Percentiles rank a stretch among this genome's conserved stretches.
Evolutionary conservation across 2,329 filamentous ascomycete genomes (phyloP).

Genomic region (Blastomyces silverae): DNA sequence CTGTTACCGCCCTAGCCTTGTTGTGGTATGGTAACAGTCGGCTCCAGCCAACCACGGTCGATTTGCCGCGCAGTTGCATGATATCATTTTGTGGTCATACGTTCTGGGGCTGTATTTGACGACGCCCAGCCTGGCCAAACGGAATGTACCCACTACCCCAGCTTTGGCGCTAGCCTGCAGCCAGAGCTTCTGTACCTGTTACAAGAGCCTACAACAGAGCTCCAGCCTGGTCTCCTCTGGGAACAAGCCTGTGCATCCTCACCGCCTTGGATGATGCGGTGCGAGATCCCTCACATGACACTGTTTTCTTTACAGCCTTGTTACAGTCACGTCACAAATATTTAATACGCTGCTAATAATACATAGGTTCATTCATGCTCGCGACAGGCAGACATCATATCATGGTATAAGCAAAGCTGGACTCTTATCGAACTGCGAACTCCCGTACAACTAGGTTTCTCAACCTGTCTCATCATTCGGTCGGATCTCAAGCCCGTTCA

Average conservation of each 20-base stretch:
- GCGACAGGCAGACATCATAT: not conserved
- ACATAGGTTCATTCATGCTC: not conserved
- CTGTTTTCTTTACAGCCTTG: not conserved
- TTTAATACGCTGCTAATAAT: not conserved
- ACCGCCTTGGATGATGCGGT: not conserved
- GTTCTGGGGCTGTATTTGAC: not conserved
- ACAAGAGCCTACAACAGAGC: not conserved
- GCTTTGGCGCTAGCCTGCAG: not conserved
- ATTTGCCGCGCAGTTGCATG: not conserved
- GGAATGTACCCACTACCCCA: not conserved
- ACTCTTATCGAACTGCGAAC: not conserved
- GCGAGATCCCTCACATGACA: not conserved
- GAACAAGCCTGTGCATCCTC: not conserved
- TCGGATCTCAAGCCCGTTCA: not conserved
- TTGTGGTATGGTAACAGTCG: not conserved
- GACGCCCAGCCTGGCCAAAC: not conserved
- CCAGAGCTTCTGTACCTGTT: not conserved
- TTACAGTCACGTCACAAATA: not conserved
- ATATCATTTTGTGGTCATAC: conserved; percentile 1
- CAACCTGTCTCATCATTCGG: not conserved
- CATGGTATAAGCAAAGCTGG: too few species aligned
- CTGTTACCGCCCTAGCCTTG: not conserved
- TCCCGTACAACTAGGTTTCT: not conserved
- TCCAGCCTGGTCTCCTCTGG: too few species aligned
- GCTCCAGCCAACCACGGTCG: not conserved